Evolutionary conservation across 2,329 filamentous ascomycete genomes (phyloP).

Genomic region (Leptodontidium sp.): DNA sequence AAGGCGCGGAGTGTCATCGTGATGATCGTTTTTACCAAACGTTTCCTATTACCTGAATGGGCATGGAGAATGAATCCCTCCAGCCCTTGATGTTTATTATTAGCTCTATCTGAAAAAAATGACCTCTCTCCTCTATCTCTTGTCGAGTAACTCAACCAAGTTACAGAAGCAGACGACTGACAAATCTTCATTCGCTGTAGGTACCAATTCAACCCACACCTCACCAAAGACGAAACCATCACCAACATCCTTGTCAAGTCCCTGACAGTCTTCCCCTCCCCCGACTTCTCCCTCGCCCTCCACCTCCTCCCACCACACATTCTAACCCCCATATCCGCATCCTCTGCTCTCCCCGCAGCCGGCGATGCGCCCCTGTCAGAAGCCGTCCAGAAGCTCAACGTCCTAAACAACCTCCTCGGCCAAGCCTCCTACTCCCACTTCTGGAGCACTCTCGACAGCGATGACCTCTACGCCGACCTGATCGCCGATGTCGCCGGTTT

Average conservation of each 20-base stretch:
- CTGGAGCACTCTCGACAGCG: conserved; percentile 91
- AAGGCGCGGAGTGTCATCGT: conserved; percentile 49
- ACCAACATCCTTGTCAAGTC: conserved; percentile 99
- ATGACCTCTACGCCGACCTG: conserved; percentile 95
- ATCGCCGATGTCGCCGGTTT: conserved; percentile 95
- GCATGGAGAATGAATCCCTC: conserved; percentile 64
- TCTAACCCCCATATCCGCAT: conserved; percentile 66
- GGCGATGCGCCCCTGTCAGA: conserved; percentile 79
- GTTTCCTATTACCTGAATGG: conserved; percentile 99
- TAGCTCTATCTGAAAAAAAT: conserved; percentile 76
- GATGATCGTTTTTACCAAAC: conserved; percentile 80
- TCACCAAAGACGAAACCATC: conserved; percentile 94
- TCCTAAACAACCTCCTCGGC: conserved; percentile 81
- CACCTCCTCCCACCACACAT: conserved; percentile 90
- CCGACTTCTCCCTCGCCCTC: conserved; percentile 93
- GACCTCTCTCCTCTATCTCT: conserved; percentile 26
- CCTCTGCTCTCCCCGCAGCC: conserved; percentile 57
- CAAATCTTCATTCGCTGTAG: conserved; percentile 55
- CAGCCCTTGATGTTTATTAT: conserved; percentile 73
- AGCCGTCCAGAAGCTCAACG: conserved; percentile 76
- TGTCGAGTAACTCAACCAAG: not conserved
- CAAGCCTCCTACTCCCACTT: conserved; percentile 90
- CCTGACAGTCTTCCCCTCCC: conserved; percentile 94
- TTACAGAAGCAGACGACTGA: not conserved
- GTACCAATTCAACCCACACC: conserved; percentile 99